Conservation (phyloP, 306 rosid genomes). For the Medicago ruthenica region DNA sequence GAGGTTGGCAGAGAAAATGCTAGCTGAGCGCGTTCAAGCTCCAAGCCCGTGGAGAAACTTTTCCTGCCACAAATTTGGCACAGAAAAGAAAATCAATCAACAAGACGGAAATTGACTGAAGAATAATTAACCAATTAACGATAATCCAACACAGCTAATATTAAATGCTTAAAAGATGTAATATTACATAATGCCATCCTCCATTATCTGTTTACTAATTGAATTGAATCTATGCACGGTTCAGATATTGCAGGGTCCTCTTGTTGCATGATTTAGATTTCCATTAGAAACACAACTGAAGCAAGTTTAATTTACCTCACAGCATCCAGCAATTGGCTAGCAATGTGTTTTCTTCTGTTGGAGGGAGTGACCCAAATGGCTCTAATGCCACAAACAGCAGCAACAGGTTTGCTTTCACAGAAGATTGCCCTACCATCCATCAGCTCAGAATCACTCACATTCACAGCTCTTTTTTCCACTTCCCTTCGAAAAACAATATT, state of each 20-base stretch:
- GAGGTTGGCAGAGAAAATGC: constrained; percentile 91
- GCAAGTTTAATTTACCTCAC: constrained; percentile 61
- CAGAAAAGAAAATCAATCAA: constrained; percentile 25
- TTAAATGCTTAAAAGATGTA: constrained; percentile 3
- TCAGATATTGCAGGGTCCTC: background rate
- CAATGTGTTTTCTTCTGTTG: constrained; percentile 75
- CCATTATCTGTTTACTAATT: constrained; percentile 1
- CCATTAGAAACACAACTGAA: background rate
- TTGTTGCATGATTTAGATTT: constrained; percentile 1
- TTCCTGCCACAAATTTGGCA: constrained; percentile 53
- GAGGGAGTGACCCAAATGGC: constrained; percentile 90
- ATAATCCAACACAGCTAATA: background rate
- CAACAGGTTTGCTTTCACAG: constrained; percentile 63
- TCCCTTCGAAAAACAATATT: constrained; percentile 72
- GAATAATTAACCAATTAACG: constrained; percentile 24
- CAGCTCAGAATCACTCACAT: constrained; percentile 43
- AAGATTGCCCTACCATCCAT: constrained; percentile 59
- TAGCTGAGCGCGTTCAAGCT: constrained; percentile 61
- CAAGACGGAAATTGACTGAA: background rate
- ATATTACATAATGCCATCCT: background rate
- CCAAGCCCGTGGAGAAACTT: constrained; percentile 64
- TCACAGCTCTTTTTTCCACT: constrained; percentile 47
- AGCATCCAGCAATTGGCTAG: constrained; percentile 74
- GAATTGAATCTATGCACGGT: constrained; percentile 7
- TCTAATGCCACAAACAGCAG: constrained; percentile 81